Base-by-base conservation (phyloP, 306 rosid genomes). In the Quercus parvula region DNA sequence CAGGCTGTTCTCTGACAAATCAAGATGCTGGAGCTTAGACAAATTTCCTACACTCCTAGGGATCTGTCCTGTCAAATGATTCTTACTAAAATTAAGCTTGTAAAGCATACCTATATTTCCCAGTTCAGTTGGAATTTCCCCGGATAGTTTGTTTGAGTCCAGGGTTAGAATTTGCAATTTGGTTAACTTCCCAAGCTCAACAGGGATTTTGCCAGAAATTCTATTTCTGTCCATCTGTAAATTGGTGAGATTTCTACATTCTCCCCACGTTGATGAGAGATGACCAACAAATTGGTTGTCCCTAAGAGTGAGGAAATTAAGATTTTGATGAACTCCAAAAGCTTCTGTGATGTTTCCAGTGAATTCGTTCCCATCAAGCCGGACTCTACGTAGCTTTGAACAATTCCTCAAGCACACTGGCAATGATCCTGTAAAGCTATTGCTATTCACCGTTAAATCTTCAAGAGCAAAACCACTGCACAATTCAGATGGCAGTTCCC, bases 371-470 rank as follows among this genome's bases (percentile, higher is more conserved):
- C 59, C 86, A 49, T 88, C 90, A 61, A 93, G 86, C 75, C 91
- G 77, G 11, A 89, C 87, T 82, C 90, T 83, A 9, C 0, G 9
- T 13, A 92, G 84, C 6, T 71, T 61, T 3, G 83, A 71, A 77
- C 97, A 90, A 76, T 84, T 82, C 81, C 85, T 90, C 75, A 92
- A 82, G 79, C 94, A 90, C 61, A 70, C 78, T 0, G 92, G 97
- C 77, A 92, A 57, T 19, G 89, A 77, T 46, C 96, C 94, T 0
- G 85, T 81, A 76, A 90, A 82, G 71, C 75, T 81, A 84, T 92
- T 90, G 71, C 58, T 81, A 28, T 79, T 84, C 69, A 77, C 84
- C 1, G 85, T 49, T 28, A 92, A 52, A 20, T 0, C 0, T n/a
- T 5, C 10, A 75, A 90, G 79, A 2, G 28, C 24, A 52, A 74